Conservation (phyloP, 257 asterid species). For the Solanum lycopersicoides region DNA sequence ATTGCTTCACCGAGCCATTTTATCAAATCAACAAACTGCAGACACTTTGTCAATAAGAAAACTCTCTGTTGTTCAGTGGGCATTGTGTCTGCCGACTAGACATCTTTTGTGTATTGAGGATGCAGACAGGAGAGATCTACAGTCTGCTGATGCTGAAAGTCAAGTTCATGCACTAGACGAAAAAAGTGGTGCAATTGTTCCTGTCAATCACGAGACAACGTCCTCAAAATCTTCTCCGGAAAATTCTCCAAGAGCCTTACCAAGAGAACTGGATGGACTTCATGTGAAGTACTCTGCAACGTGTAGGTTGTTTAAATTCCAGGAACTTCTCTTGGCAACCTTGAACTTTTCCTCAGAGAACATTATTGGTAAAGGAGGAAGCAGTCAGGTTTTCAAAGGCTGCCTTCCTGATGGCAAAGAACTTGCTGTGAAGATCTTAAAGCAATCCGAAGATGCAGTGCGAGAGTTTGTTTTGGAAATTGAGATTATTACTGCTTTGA, state of each 20-base stretch:
- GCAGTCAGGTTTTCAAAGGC: constrained; percentile 84
- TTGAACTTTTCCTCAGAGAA: constrained; percentile 23
- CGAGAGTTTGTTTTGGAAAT: constrained; percentile 76
- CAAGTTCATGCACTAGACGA: constrained; percentile 29
- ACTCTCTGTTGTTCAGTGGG: constrained; percentile 88
- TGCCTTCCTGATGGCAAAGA: constrained; percentile 79
- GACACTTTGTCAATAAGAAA: constrained; percentile 24
- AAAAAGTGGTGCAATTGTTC: constrained; percentile 66
- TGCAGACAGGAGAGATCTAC: constrained; percentile 17
- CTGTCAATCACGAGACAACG: constrained; percentile 21
- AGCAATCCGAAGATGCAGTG: constrained; percentile 59
- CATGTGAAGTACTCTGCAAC: constrained; percentile 81
- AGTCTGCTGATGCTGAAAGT: constrained; percentile 12
- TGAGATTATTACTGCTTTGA: constrained; percentile 72
- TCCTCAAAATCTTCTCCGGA: constrained; percentile 30
- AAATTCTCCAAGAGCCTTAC: constrained; percentile 23
- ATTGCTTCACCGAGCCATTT: constrained; percentile 55
- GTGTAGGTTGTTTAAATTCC: constrained; percentile 59
- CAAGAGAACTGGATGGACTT: constrained; percentile 59
- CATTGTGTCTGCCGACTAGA: constrained; percentile 60
- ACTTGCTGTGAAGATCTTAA: constrained; percentile 87
- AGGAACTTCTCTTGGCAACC: constrained; percentile 75
- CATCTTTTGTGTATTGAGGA: constrained; percentile 35
- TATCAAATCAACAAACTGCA: constrained; percentile 18
- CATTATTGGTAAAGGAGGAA: constrained; percentile 91